Evolutionary conservation across 768 basidiomycete species (phyloP).

Genomic region (Lyophyllum decastes): DNA sequence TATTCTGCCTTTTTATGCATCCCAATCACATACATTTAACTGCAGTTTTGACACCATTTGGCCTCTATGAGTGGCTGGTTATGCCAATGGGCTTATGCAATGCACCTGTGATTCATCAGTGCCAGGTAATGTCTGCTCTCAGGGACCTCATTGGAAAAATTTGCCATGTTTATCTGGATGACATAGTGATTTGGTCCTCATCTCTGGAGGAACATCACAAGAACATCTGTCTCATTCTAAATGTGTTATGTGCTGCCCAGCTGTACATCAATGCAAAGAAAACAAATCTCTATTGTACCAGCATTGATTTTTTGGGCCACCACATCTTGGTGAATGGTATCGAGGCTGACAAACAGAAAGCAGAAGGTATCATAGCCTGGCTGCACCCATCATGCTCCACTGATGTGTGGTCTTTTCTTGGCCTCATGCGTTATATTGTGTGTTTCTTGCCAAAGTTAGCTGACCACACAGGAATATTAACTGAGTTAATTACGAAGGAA

Average conservation of each 20-base stretch:
- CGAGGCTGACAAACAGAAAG: conserved; percentile 20
- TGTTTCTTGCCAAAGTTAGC: conserved; percentile 24
- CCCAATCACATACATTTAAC: no score
- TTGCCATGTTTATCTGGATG: conserved; percentile 11
- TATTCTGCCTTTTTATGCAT: conserved; percentile 29
- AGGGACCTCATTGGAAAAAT: no score
- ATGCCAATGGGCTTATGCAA: no score
- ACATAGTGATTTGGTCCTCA: conserved; percentile 45
- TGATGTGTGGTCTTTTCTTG: conserved; percentile 26
- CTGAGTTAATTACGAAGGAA: not conserved
- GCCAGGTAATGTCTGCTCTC: no score
- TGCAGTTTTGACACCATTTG: no score
- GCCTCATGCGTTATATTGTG: conserved; percentile 19
- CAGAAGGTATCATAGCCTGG: conserved; percentile 13
- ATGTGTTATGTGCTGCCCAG: conserved; percentile 6
- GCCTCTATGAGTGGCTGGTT: no score
- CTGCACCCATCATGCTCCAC: not conserved
- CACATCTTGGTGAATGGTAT: conserved; percentile 26
- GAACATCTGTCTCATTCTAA: conserved; percentile 27
- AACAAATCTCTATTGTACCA: conserved; percentile 15
- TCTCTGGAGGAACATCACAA: conserved; percentile 31
- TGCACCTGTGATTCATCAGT: no score
- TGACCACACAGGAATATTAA: not conserved
- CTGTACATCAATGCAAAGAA: conserved; percentile 22
- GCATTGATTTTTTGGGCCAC: conserved; percentile 19